Evolutionary conservation across 2,329 filamentous ascomycete genomes (phyloP), one percentile per base, ranked within the genome.

Genomic region (Chalaropsis ovoidea): DNA sequence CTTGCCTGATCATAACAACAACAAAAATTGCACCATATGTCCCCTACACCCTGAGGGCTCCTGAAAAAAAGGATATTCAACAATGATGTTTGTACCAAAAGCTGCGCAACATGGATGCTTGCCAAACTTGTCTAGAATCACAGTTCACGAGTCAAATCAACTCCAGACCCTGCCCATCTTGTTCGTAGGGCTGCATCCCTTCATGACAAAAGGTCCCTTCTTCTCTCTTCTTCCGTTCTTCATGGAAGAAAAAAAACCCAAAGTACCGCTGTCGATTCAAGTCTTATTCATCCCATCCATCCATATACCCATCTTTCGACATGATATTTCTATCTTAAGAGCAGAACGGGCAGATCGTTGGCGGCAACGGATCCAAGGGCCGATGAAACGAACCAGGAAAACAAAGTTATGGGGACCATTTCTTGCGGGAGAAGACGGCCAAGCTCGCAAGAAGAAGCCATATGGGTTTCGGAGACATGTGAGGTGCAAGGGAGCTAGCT

Each of bases 161-260:
- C 47, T 39, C n/a, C 27, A 47, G 45, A 65, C 52, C 56, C 42
- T 65, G 64, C 60, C 19, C 43, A 27, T 43, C 35, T 27, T 42
- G 10, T 15, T 42, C 27, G 43, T 65, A 65, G 56, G 64, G 64
- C 64, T 61, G 54, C 56, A 65, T 61, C 42, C 64, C 42, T 35
- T 61, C 43, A 49, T 15, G 22, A 17, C 64, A 41, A 65, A 65
- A 65, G 54, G 64, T 35, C 64, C 56, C 43, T 43, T 65, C 43
- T 61, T 47, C 60, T 52, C 27, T 65, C 43, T 19, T 43, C 39
- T 62, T 62, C 31, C 19, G 35, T 19, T 63, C 27, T 17, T 27
- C 39, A 35, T 54, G 19, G 27, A 54, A 41, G 22, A 3, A 58
- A 58, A 39, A 58, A 58, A 3, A n/a, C 15, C 4, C 54, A 58